Percentiles rank a stretch among this genome's conserved stretches.
Evolutionary conservation across 2,329 filamentous ascomycete species (phyloP).

Genomic region (Pseudogymnoascus verrucosus): DNA sequence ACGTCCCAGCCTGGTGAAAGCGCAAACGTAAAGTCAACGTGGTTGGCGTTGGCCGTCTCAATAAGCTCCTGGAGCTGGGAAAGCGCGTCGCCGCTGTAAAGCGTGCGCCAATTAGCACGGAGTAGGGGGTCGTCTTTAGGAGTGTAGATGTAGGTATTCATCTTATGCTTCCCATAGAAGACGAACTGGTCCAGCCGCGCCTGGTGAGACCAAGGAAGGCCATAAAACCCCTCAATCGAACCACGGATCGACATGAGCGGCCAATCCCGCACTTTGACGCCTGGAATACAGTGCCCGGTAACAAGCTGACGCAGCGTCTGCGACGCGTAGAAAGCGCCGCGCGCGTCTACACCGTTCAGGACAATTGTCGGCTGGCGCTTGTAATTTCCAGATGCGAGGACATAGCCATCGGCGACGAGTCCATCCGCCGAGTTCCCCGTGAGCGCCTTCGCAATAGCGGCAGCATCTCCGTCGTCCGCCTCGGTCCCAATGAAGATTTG

Average conservation of each 20-base stretch:
- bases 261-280: conserved; percentile 20
- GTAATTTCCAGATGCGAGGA: conserved; percentile 17
- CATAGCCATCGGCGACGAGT: conserved; percentile 17
- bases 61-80: conserved; percentile 17
- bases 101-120: not conserved
- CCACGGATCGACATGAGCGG: conserved; percentile 23
- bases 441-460: conserved; percentile 7
- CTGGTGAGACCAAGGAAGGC: conserved; percentile 21
- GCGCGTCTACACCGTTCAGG: conserved; percentile 19
- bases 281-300: not conserved
- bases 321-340: conserved; percentile 19
- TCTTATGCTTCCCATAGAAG: conserved; percentile 21
- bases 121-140: conserved; percentile 22
- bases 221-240: conserved; percentile 22
- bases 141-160: conserved; percentile 23
- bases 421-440: conserved; percentile 15
- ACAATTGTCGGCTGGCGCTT: conserved; percentile 16
- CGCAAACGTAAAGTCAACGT: conserved; percentile 21
- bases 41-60: conserved; percentile 17
- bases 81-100: conserved; percentile 11
- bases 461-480: not conserved
- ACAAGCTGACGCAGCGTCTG: conserved; percentile 12
- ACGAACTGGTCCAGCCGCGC: conserved; percentile 20
- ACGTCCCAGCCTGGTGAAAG: conserved; percentile 17
- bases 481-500: conserved; percentile 4